Conservation (phyloP, 805 yeast genomes). For the Ogataea parapolymorpha region DNA sequence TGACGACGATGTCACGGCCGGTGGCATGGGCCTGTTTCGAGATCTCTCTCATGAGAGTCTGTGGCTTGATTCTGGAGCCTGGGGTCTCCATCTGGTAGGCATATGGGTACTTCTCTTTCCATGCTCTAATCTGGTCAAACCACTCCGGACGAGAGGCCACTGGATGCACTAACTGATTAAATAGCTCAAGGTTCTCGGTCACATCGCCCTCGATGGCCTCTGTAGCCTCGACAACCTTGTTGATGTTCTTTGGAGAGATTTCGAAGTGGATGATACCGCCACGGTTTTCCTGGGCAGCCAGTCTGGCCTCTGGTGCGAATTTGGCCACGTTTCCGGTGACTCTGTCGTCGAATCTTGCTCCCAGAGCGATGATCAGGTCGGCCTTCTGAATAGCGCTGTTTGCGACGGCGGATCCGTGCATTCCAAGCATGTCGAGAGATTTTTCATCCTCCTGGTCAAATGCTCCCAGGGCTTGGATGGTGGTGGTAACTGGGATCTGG, state of each 20-base stretch:
- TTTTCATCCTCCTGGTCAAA: constrained; percentile 90
- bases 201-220: constrained; percentile 98
- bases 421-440: constrained; percentile 93
- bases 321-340: constrained; percentile 83
- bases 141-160: constrained; percentile 74
- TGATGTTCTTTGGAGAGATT: constrained; percentile 93
- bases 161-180: constrained; percentile 66
- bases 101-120: constrained; percentile 89
- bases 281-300: constrained; percentile 80
- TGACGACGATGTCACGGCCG: constrained; percentile 74
- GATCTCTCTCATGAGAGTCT: constrained; percentile 79
- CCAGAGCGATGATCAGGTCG: constrained; percentile 88
- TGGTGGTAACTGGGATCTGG: constrained; percentile 92
- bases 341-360: constrained; percentile 98
- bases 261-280: constrained; percentile 98
- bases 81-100: constrained; percentile 77
- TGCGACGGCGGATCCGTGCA: constrained; percentile 97
- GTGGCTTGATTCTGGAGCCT: constrained; percentile 83
- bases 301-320: constrained; percentile 91
- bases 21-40: constrained; percentile 63
- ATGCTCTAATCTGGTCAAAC: constrained; percentile 67
- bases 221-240: constrained; percentile 94
- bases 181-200: constrained; percentile 64
- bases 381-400: constrained; percentile 92
- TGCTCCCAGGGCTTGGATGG: constrained; percentile 90